Base-by-base conservation (phyloP, 2,329 filamentous ascomycete species). In the Acrocalymma vagum region DNA sequence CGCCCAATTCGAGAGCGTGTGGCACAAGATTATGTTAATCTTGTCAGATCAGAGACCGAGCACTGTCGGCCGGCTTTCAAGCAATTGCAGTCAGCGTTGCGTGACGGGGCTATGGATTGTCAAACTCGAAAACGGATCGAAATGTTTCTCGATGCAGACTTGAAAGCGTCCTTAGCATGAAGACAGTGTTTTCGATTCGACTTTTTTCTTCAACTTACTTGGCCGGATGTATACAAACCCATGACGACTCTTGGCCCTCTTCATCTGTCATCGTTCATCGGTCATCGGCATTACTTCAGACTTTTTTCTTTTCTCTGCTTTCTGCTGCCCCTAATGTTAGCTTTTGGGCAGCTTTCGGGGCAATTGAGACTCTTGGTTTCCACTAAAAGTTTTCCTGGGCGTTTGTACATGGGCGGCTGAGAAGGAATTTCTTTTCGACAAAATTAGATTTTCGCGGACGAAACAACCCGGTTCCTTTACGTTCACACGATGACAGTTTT, bases 71-170 rank as follows among this genome's bases (percentile, higher is more conserved):
- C 73, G 30, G 77, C 75, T 14, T 80, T 83, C 57, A 70, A 73
- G 44, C 74, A 77, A 49, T 65, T 84, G 32, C 73, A 76, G 43
- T 69, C 74, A 48, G 75, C 77, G 24, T 82, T 78, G 75, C 71
- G 74, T 48, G 78, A 82, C 65, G 77, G 76, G 34, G 73, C 74
- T 11, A 69, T 80, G 39, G 79, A 81, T 53, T 60, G 78, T 60
- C 78, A 76, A 64, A 84, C 78, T 60, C 76, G 80, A 58, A 80
- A 81, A 70, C 78, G 75, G 59, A 74, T 84, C 42, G 69, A 75
- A 38, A 74, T 76, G 44, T 66, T 80, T 43, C 65, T 84, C 42
- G 78, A 79, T 57, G 63, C 68, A 17, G 70, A 75, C 43, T 67
- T 83, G 42, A 78, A 73, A 62, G 69, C 74, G 51, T 74, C 78